Evolutionary conservation across 75 land plant species (phyloP).

Genomic region (Pinus albicaulis): DNA sequence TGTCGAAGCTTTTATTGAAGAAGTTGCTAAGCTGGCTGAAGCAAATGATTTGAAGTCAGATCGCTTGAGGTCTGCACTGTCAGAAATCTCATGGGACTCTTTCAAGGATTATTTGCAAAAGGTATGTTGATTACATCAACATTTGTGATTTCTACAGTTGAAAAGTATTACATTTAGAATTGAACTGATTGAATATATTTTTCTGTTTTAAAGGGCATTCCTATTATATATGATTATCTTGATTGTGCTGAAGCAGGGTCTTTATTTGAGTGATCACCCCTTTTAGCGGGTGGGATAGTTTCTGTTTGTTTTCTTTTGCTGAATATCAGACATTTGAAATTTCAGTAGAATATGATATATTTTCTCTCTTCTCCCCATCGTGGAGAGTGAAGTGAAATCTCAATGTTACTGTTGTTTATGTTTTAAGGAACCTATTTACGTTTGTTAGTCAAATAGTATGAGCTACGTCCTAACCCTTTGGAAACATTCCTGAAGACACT

Average conservation of each 20-base stretch:
- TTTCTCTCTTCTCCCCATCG: too few species aligned
- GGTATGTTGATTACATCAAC: slow-evolving; percentile 24
- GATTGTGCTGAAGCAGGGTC: background rate
- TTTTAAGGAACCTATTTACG: background rate
- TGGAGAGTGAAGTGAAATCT: background rate
- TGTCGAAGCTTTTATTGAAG: slow-evolving; percentile 36
- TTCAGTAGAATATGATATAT: slow-evolving; percentile 7
- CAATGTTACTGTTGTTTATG: background rate
- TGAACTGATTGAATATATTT: background rate
- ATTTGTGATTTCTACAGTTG: background rate
- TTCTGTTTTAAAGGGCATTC: background rate
- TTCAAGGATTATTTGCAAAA: slow-evolving; percentile 28
- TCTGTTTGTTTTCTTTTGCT: too few species aligned
- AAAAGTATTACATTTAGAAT: background rate
- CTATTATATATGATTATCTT: background rate
- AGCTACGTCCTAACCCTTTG: too few species aligned
- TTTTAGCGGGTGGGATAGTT: too few species aligned
- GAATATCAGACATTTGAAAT: background rate
- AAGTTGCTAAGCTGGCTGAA: slow-evolving; percentile 62
- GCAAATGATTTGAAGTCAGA: slow-evolving; percentile 52
- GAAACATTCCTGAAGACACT: too few species aligned
- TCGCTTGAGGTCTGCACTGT: slow-evolving; percentile 27
- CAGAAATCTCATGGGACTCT: slow-evolving; percentile 19
- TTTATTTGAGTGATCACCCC: too few species aligned
- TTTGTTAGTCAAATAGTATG: too few species aligned